Conservation (phyloP, 768 basidiomycete species). For the Favolaschia claudopus region DNA sequence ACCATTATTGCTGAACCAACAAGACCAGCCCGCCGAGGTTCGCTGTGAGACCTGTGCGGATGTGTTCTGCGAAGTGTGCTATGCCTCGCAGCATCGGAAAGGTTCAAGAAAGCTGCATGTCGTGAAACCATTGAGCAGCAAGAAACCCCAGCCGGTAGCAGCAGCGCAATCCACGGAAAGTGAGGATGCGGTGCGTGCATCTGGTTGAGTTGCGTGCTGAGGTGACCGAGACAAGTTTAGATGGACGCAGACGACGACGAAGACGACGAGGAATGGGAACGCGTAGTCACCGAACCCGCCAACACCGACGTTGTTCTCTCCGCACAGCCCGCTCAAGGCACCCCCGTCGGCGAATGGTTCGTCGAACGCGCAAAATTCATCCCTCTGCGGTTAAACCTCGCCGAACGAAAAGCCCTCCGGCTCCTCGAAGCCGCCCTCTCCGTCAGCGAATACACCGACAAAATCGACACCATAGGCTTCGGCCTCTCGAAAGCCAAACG, state of each 20-base stretch:
- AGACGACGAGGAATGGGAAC: constrained; percentile 55
- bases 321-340: constrained; percentile 66
- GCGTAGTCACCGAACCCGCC: constrained; percentile 40
- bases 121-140: constrained; percentile 52
- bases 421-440: constrained; percentile 85
- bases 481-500: constrained; percentile 85
- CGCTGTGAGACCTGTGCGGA: constrained; percentile 77
- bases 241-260: constrained; percentile 56
- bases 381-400: constrained; percentile 76
- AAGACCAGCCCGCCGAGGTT: constrained; percentile 86
- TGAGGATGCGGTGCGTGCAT: constrained; percentile 42
- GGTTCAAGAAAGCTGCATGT: constrained; percentile 75
- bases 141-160: constrained; percentile 32
- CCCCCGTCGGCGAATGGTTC: constrained; percentile 84
- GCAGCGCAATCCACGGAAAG: constrained; percentile 22
- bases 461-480: constrained; percentile 83
- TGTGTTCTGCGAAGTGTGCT: constrained; percentile 86
- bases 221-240: constrained; percentile 35
- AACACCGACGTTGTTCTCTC: constrained; percentile 49
- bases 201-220: neutral
- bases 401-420: constrained; percentile 85
- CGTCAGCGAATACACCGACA: constrained; percentile 91
- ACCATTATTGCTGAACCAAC: constrained; percentile 8
- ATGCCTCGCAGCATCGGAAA: constrained; percentile 84
- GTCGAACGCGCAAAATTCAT: constrained; percentile 83